These are phyloP conservation scores for Candida pseudoviswanathii DNA, from an alignment of 1,139 yeast species.

Conservation along the genomic window DNA sequence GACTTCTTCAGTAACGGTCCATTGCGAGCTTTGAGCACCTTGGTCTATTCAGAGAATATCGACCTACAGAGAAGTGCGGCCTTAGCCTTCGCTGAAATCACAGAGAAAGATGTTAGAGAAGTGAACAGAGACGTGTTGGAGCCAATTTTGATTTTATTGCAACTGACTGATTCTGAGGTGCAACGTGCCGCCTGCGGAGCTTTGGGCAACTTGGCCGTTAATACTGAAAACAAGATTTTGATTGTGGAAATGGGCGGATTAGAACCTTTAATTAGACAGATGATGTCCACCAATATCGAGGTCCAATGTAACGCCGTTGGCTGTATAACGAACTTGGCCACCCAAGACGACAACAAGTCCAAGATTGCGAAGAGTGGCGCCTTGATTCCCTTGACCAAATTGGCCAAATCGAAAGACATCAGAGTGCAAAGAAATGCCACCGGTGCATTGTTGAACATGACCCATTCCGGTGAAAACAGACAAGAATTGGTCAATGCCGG, in stretches of 20 bases:
- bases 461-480: constrained; percentile 95
- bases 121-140: constrained; percentile 90
- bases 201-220: constrained; percentile 93
- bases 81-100: constrained; percentile 95
- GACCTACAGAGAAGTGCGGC: constrained; percentile 98
- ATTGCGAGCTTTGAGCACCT: constrained; percentile 82
- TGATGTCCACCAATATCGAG: constrained; percentile 96
- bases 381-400: constrained; percentile 84
- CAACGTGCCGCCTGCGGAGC: constrained; percentile 99
- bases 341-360: constrained; percentile 96
- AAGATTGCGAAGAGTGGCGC: constrained; percentile 98
- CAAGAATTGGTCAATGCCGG: constrained; percentile 97
- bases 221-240: constrained; percentile 87
- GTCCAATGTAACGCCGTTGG: constrained; percentile 99
- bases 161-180: constrained; percentile 88
- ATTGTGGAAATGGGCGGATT: constrained; percentile 98
- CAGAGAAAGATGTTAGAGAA: constrained; percentile 92
- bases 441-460: constrained; percentile 96
- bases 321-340: constrained; percentile 95
- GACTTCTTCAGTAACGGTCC: constrained; percentile 94
- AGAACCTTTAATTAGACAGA: constrained; percentile 93
- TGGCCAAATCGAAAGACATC: constrained; percentile 91
- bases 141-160: constrained; percentile 85
- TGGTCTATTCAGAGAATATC: constrained; percentile 91
- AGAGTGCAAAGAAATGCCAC: constrained; percentile 98